These are phyloP conservation scores for Globisporangium paddicum DNA, from an alignment of 352 stramenopile species.

Conservation along the genomic window DNA sequence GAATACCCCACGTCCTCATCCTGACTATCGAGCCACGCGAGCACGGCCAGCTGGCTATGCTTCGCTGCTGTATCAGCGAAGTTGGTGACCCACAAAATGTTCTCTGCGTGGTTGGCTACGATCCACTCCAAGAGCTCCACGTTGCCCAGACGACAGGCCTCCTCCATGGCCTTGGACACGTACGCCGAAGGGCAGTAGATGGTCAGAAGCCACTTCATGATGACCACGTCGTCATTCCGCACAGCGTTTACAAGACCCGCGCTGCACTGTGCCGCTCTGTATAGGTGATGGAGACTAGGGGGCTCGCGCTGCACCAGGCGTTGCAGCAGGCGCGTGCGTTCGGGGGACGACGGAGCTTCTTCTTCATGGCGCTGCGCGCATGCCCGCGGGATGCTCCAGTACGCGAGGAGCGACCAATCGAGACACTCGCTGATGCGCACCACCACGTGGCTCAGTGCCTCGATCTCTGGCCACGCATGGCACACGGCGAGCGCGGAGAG, in stretches of 20 bases:
- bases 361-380: neutral
- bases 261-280: neutral
- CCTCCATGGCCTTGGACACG: slow-evolving; percentile 3
- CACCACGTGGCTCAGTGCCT: slow-evolving; percentile 5
- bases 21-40: neutral
- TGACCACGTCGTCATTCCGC: neutral
- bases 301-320: neutral
- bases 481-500: slow-evolving; percentile 3
- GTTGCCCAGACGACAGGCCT: slow-evolving; percentile 3
- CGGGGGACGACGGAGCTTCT: neutral
- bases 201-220: neutral
- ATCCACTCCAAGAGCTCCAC: neutral
- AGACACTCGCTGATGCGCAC: slow-evolving; percentile 2
- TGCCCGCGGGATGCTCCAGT: slow-evolving; percentile 1
- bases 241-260: slow-evolving; percentile 1
- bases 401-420: neutral
- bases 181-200: neutral
- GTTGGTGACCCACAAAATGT: neutral
- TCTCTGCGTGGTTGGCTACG: neutral
- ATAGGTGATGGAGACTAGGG: neutral
- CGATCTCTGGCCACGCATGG: neutral
- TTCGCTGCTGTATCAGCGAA: neutral
- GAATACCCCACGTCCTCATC: neutral
- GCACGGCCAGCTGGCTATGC: neutral
- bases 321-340: neutral